Base-by-base conservation (phyloP, 768 basidiomycete species). In the Tubosaeta sp. region DNA sequence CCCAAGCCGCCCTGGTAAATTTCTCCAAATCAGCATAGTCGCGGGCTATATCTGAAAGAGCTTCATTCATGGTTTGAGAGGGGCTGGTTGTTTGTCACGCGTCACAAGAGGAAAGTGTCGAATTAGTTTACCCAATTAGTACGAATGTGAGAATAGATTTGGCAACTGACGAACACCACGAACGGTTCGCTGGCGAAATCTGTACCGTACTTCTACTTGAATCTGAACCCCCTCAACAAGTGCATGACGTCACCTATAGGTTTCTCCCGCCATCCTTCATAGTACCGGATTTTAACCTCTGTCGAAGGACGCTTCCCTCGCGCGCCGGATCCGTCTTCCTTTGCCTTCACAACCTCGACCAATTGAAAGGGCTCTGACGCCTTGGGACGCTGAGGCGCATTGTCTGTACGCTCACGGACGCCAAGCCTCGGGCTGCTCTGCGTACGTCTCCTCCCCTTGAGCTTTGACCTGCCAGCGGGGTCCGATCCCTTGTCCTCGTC, bases 221-320 rank as follows among this genome's bases (percentile, higher is more conserved):
- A 25, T 49, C 48, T 69, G 34, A 69, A 59, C n/a, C 53, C 48
- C 51, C 67, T 67, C 26, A 69, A 27, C 33, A 50, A 52, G n/a
- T 63, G 65, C 6, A 71, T 66, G n/a, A 71, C 64, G 9, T 71
- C 69, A 1, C 39, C 43, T 47, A 71, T 17, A 27, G 53, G 48
- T 33, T 49, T 61, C 47, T 67, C 65, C n/a, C 59, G 37, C 63
- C 63, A 67, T 11, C 41, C 48, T 19, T 60, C 50, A 13, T 38
- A 50, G 10, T 48, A 48, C 22, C 58, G 55, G 22, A 67, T 43
- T 35, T 45, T 53, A 1, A 48, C 26, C 16, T 50, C 53, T 1
- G 56, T 27, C 5, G 37, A 19, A 8, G n/a, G 4, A n/a, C 19
- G 9, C 33, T n/a, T 37, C 25, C 27, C 13, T 13, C 43, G 37